Conservation (phyloP, 116 monocot genomes). For the Iris pallida region DNA sequence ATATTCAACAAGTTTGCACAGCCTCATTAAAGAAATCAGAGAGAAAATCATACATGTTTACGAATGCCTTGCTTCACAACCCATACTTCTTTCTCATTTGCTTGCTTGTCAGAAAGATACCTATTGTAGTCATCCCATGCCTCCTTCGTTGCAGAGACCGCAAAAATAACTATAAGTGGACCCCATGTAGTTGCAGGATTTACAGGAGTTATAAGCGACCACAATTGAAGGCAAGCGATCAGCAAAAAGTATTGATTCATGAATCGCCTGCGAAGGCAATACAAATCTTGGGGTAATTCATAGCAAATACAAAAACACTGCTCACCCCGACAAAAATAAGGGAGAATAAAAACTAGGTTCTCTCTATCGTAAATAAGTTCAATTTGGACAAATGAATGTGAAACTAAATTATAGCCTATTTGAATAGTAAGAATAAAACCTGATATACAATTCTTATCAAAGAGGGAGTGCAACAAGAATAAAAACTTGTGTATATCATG, state of each 20-base stretch:
- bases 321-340: no score
- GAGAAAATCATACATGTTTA: constrained; percentile 55
- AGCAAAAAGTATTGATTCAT: constrained; percentile 98
- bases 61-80: constrained; percentile 69
- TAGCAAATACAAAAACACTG: constrained; percentile 1
- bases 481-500: no score
- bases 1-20: not conserved
- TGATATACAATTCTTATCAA: no score
- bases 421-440: no score
- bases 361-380: no score
- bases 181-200: constrained; percentile 99
- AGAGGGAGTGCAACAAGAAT: no score
- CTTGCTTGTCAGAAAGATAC: constrained; percentile 87
- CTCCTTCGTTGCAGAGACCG: constrained; percentile 92
- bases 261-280: constrained; percentile 83
- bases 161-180: constrained; percentile 89
- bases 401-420: no score
- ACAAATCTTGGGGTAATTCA: not conserved
- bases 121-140: constrained; percentile 99
- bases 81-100: constrained; percentile 90
- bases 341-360: no score
- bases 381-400: no score
- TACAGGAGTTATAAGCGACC: constrained; percentile 95
- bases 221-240: constrained; percentile 94
- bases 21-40: not conserved